These are phyloP conservation scores for Colletotrichum higginsianum DNA, from an alignment of 2,329 filamentous ascomycete genomes.

Conservation along the genomic window DNA sequence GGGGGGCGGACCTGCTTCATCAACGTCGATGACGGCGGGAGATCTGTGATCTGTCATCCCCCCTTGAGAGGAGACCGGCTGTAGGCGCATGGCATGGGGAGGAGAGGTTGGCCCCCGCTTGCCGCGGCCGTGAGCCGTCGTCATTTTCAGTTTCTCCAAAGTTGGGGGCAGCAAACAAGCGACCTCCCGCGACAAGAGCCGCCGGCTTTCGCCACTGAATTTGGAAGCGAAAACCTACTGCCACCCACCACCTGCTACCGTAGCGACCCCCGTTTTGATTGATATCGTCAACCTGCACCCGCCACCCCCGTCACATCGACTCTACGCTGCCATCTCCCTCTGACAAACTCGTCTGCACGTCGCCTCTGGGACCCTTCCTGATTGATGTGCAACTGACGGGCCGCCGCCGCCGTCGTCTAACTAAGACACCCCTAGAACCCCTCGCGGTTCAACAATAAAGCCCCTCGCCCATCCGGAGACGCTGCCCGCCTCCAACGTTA, in stretches of 20 bases:
- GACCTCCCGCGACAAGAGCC: conserved; percentile 40
- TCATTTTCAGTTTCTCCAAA: conserved; percentile 30
- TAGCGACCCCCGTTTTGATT: background rate
- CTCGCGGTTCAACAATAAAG: conserved; percentile 40
- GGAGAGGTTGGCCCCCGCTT: conserved; percentile 42
- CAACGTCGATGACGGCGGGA: background rate
- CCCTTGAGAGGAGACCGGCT: background rate
- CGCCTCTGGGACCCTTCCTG: conserved; percentile 18
- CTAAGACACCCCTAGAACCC: conserved; percentile 20
- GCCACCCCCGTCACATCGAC: conserved; percentile 20
- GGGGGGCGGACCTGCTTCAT: background rate
- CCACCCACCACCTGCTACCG: background rate
- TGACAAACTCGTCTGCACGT: conserved; percentile 16
- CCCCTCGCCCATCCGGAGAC: conserved; percentile 40
- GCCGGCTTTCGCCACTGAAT: conserved; percentile 34
- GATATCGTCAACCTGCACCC: conserved; percentile 25
- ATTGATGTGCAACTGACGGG: conserved; percentile 25
- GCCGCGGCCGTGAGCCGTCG: conserved; percentile 32
- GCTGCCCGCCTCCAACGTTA: conserved; percentile 40
- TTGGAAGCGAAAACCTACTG: conserved; percentile 5
- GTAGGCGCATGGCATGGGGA: conserved; percentile 41
- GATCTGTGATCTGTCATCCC: background rate
- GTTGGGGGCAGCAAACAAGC: conserved; percentile 45
- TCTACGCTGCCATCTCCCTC: background rate
- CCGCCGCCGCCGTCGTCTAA: conserved; percentile 14